Base-by-base conservation (phyloP, 345 rosid genomes). In the Anastatica hierochuntica region DNA sequence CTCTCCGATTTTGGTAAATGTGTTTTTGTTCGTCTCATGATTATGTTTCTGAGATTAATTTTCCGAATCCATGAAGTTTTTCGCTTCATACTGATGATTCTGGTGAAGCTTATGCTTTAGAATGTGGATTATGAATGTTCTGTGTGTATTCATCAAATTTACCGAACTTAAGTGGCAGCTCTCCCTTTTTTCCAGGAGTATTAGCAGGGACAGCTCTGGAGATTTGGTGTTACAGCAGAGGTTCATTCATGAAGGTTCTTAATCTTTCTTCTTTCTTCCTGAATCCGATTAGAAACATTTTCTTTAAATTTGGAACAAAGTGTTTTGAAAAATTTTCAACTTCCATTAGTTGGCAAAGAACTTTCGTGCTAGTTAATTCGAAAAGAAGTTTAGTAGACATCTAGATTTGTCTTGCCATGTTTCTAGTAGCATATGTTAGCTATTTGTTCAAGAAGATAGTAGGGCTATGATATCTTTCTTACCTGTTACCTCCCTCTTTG, bases 1-100 rank as follows among this genome's bases (percentile, higher is more conserved):
- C 81, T 23, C 66, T 90, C 30, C 81, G 92, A 20, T 87, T 76
- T 74, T 90, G 98, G 98, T 84, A 82, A 35, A n/a, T 45, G 2
- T 2, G 33, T 14, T 14, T 47, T 14, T 38, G n/a, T 13, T 62
- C 9, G 2, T 23, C 20, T 21, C 1, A 2, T 49, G 19, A 38
- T 34, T 43, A 17, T 21, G 1, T 15, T 45, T 33, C 30, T n/a
- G n/a, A 23, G 14, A 35, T 26, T 52, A n/a, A 31, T 8, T 33
- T 11, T 10, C 29, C n/a, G n/a, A 33, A 27, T 27, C 41, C 59
- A 40, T 43, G 15, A 43, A 57, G 21, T 16, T 17, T 18, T 21
- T 35, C 24, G 19, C 63, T 49, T 56, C 7, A 9, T 54, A 40
- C 31, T 24, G 6, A 10, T 15, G 24, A 9, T 54, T 30, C 31